Conservation (phyloP, 208 protist species). For the Wallacemonas sp. region DNA sequence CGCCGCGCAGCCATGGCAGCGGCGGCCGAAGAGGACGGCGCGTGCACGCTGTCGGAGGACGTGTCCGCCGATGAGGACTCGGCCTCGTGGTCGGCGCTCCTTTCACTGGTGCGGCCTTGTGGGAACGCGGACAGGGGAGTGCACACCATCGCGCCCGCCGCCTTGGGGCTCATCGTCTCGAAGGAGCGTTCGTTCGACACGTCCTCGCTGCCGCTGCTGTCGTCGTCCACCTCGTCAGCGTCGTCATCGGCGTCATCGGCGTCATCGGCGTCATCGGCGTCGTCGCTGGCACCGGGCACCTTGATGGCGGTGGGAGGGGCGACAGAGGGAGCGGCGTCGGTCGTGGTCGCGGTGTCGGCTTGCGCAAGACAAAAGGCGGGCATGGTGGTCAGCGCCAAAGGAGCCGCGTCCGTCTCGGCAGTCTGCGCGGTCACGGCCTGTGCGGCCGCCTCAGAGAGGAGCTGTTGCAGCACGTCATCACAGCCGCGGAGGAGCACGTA, state of each 20-base stretch:
- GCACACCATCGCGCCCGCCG: background rate
- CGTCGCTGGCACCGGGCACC: background rate
- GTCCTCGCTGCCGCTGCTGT: background rate
- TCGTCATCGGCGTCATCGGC: background rate
- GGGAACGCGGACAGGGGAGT: background rate
- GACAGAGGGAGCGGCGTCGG: background rate
- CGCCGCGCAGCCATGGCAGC: background rate
- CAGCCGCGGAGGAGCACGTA: background rate
- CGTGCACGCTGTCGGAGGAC: conserved; percentile 1
- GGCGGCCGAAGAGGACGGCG: background rate
- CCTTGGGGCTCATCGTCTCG: conserved; percentile 14
- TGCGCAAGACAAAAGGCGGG: background rate
- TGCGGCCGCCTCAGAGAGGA: background rate
- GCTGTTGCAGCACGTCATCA: background rate
- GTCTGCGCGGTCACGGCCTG: background rate
- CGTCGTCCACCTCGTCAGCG: background rate
- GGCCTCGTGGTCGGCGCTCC: background rate
- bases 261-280: background rate
- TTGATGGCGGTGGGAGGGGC: background rate
- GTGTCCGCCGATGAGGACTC: background rate
- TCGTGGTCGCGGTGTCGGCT: background rate
- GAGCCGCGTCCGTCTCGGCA: background rate
- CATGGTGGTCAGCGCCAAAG: background rate
- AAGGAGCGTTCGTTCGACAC: conserved; percentile 11
- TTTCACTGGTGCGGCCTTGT: background rate